phyloP scores from a whole-genome alignment of 208 protist species.

The Naegleria gruberi region DNA sequence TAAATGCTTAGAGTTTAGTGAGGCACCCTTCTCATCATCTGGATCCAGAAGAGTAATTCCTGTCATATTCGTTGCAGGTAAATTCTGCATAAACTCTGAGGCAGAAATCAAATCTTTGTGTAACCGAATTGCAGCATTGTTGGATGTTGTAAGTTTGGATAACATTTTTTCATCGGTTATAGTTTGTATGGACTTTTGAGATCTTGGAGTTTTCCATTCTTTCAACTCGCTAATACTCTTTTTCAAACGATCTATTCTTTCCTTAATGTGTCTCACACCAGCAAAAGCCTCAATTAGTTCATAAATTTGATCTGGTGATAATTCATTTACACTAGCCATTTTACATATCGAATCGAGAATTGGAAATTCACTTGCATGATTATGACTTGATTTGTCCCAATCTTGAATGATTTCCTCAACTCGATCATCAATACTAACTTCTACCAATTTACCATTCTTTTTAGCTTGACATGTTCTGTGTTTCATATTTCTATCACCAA shows the following conservation, averaged over 20 bases:
- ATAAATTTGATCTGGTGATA: background rate
- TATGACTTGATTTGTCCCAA: background rate
- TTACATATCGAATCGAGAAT: background rate
- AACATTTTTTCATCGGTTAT: slow-evolving; percentile 12
- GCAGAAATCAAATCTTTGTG: background rate
- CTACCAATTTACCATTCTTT: slow-evolving; percentile 9
- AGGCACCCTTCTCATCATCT: background rate
- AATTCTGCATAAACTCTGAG: background rate
- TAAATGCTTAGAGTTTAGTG: background rate
- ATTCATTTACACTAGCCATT: background rate
- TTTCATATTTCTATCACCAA: slow-evolving; percentile 23
- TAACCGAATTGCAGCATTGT: background rate
- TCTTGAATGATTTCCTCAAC: background rate
- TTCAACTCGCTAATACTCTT: background rate
- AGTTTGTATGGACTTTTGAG: background rate
- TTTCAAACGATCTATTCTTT: background rate
- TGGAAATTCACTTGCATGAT: background rate
- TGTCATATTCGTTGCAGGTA: background rate
- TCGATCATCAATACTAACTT: background rate
- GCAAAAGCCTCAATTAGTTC: slow-evolving; percentile 3
- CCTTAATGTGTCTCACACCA: background rate
- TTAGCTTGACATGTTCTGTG: slow-evolving; percentile 21
- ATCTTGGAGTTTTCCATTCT: slow-evolving; percentile 1
- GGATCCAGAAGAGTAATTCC: background rate
- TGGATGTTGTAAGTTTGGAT: background rate